Base-by-base conservation (phyloP, 768 basidiomycete genomes). In the Rhodosporidiobolus odoratus region DNA sequence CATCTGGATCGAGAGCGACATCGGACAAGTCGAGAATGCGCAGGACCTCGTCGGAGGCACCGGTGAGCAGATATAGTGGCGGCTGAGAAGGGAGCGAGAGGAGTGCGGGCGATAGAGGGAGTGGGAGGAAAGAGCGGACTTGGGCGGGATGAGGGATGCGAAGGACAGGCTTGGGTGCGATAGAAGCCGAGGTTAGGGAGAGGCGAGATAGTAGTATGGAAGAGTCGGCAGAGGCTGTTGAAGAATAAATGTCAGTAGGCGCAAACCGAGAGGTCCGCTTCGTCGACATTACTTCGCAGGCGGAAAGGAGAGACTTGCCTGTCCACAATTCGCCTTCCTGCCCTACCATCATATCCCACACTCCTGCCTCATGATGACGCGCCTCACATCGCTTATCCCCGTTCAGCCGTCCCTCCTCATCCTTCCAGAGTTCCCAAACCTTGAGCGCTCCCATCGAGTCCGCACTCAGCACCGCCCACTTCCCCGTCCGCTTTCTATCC, bases 371-470 rank as follows among this genome's bases (percentile, higher is more conserved):
- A 79, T 98, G 95, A 63, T 88, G 82, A 53, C 79, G 80, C 43
- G 89, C 78, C 69, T 91, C 89, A 38, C 71, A 56, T n/a, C 62
- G 32, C 66, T 73, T 83, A 82, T 75, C 81, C 80, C 87, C 88
- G 77, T 8, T 81, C 81, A 74, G 82, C 80, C 54, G 79, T 80
- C 87, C 88, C 87, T 76, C 80, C 2, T 83, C 83, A 73, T 84
- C 84, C 62, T 77, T 79, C 56, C 80, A 80, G 59, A 95, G 76
- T 34, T 84, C 80, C 94, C 94, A 99, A 37, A 86, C 80, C 69
- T 88, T 90, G 78, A 97, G 86, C 15, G 89, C 78, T 3, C 95
- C 96, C 88, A 98, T 90, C 5, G 91, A 94, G 79, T 98, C 95
- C 12, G 86, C 91, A 0, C 92, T 91, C 78, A 88, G 90, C 8